Base-by-base conservation (phyloP, 768 basidiomycete species). In the Psilocybe tampanensis region DNA sequence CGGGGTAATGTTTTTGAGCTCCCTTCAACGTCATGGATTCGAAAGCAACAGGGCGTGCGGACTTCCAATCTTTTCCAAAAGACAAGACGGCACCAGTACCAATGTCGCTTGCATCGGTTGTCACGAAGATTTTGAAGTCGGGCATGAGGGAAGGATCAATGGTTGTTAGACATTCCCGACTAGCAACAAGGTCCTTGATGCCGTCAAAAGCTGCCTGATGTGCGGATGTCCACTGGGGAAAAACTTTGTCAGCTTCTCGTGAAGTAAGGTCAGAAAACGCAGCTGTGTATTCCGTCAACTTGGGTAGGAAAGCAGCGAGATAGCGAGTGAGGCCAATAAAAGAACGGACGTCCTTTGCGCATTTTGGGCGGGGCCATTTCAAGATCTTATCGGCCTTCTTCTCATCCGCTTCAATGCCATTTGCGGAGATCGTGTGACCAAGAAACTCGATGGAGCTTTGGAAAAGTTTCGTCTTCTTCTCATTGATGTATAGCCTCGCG, bases 41-140 rank as follows among this genome's bases (percentile, higher is more conserved):
- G 56, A 68, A 67, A 42, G 70, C 60, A 32, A 74, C 74, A 0
- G 75, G 78, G 1, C 72, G 55, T 5, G 74, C 63, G 0, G 56
- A 55, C 24, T 74, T 71, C 68, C 70, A 73, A 12, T 69, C 65
- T 0, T 49, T 47, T 0, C 76, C 72, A 50, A 62, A 74, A 2
- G 64, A 66, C 2, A 76, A 59, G 0, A 73, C 59, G 0, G 66
- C 72, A 13, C 75, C 72, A 1, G 66, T 66, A 1, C 66, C 47
- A 5, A 21, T 48, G 23, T 74, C 65, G 44, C 66, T 68, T 0
- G 74, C 72, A 60, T 74, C 71, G 2, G 64, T 65, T 0, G 70
- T 72, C n/a, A 77, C 61, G 42, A 73, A 77, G 22, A 76, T 74
- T 9, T 66, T 64, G 52, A 74, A 67, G 0, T 63, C 44, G 0